Base-by-base conservation (phyloP, 805 yeast species). In the Nakazawaea anatomiae region DNA sequence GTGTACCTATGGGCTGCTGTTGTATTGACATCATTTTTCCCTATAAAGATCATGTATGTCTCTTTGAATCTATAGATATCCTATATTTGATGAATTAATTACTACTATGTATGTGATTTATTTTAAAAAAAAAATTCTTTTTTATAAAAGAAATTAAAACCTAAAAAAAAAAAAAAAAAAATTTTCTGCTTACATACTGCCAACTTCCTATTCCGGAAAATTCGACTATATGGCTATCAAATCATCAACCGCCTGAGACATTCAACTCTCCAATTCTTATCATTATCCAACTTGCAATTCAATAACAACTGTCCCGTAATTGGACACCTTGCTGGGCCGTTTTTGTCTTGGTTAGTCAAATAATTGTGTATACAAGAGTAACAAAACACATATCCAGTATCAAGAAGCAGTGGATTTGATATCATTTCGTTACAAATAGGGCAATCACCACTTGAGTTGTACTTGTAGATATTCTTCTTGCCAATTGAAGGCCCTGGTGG, bases 361-460 rank as follows among this genome's bases (percentile, higher is more conserved):
- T 79, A 79, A 46, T 78, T 76, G 60, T 80, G 81, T 12, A 91
- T 89, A 66, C 98, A 94, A 10, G 88, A 81, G 65, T 91, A 90
- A 66, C 97, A 90, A 58, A 85, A 87, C 0, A 89, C 96, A 55
- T 82, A 83, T 0, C 99, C 99, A 0, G 98, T 89, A 62, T 91
- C 98, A 36, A 92, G 80, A 10, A 86, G 79, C 0, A 96, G 89
- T 4, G 96, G 96, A 58, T 88, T 89, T 34, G 77, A 77, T 11
- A 90, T 78, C 14, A 64, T 70, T 9, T 79, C 66, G 30, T 76
- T 67, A 61, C 98, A 92, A 11, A 92, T 62, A 1, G 91, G 88
- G 66, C 97, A 92, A 2, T 27, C 43, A 10, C 40, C 46, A 12
- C 35, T n/a, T 12, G 40, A 11, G 11, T 42, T 32, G 25, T 44